phyloP scores from a whole-genome alignment of 2,329 filamentous ascomycete species.

The Scytalidium lignicola region DNA sequence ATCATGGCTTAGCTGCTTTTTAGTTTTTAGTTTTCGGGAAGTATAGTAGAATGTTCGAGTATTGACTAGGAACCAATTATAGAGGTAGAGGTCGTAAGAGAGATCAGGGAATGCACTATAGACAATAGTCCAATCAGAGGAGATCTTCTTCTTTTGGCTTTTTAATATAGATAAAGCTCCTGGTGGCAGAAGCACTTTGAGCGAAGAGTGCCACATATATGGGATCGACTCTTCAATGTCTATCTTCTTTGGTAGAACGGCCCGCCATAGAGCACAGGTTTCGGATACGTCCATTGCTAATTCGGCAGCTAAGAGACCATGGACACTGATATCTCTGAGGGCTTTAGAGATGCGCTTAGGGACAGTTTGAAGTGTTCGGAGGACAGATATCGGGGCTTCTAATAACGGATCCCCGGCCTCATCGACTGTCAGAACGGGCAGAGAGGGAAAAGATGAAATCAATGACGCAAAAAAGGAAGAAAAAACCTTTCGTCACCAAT shows the following conservation, averaged over 20 bases:
- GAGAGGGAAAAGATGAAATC: not conserved
- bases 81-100: constrained; percentile 37
- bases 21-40: constrained; percentile 7
- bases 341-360: constrained; percentile 49
- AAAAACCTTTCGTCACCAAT: constrained; percentile 3
- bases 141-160: constrained; percentile 50
- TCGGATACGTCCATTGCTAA: constrained; percentile 49
- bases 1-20: constrained; percentile 29
- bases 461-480: too few relatives aligned
- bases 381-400: constrained; percentile 55
- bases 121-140: constrained; percentile 43
- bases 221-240: constrained; percentile 58
- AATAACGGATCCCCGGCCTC: constrained; percentile 59
- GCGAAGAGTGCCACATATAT: constrained; percentile 42
- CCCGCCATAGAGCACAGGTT: constrained; percentile 54
- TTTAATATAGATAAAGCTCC: constrained; percentile 40
- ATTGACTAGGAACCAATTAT: constrained; percentile 56
- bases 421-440: not conserved
- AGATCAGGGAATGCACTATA: constrained; percentile 36
- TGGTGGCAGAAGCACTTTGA: constrained; percentile 41
- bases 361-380: constrained; percentile 60
- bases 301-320: constrained; percentile 68
- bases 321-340: constrained; percentile 53
- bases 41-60: constrained; percentile 57
- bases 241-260: constrained; percentile 57